These are phyloP conservation scores for Neurospora tetrasperma DNA, from an alignment of 495 filamentous ascomycete species.

Conservation along the genomic window DNA sequence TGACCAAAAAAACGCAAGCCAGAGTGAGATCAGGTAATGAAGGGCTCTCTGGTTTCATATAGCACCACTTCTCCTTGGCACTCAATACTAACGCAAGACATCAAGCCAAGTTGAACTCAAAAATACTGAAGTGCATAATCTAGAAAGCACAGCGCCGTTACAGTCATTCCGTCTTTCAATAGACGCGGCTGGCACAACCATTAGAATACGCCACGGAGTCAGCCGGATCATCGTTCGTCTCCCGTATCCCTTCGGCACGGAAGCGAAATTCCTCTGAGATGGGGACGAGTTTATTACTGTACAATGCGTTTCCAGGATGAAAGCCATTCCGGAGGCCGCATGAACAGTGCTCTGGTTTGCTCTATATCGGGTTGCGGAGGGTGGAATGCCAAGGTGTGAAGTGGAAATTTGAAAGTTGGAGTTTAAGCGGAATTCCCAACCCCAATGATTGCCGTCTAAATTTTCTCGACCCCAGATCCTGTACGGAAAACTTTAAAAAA, in stretches of 20 bases:
- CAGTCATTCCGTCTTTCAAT: background rate
- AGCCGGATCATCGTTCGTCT: background rate
- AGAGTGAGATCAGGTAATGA: background rate
- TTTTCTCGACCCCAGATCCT: background rate
- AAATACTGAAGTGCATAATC: background rate
- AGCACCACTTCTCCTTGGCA: background rate
- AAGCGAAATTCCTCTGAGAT: background rate
- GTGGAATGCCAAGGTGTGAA: too few species aligned
- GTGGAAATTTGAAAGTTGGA: too few species aligned
- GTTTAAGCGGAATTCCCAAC: too few species aligned
- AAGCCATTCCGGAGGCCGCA: background rate
- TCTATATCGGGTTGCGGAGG: too few species aligned
- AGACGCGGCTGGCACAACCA: background rate
- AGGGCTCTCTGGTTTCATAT: background rate
- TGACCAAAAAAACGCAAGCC: background rate
- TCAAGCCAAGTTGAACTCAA: background rate
- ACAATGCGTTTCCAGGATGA: background rate
- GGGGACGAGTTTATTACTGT: background rate
- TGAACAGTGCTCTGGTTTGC: background rate
- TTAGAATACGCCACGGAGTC: background rate
- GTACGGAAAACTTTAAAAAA: background rate
- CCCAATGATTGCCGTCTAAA: too few species aligned
- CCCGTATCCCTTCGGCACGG: background rate
- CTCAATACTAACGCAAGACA: too few species aligned
- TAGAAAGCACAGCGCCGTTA: background rate